Evolutionary conservation across 805 yeast species (phyloP).

Genomic region (Metschnikowia peoriensis): DNA sequence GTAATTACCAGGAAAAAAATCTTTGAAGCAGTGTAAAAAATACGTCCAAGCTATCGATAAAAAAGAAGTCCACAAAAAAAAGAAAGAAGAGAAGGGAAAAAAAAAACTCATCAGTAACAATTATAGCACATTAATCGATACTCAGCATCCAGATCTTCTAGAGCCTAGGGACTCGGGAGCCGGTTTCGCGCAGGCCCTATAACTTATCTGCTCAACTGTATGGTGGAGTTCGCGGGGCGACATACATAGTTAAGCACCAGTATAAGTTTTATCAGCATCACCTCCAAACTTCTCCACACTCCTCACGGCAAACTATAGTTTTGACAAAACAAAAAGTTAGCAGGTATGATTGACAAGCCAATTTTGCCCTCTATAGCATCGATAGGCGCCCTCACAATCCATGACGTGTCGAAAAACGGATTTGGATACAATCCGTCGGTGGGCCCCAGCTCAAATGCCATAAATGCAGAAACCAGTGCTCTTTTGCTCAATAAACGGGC

Average conservation of each 20-base stretch:
- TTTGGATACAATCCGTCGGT: conserved; percentile 46
- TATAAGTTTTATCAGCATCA: too few species aligned
- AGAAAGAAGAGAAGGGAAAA: too few species aligned
- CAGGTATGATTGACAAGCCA: conserved; percentile 17
- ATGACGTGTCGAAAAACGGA: conserved; percentile 22
- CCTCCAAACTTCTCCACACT: not conserved
- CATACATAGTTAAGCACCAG: not conserved
- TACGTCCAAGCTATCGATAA: too few species aligned
- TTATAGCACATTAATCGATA: too few species aligned
- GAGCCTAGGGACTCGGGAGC: not conserved
- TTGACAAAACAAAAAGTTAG: not conserved
- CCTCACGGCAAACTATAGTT: not conserved
- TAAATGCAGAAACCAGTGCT: conserved; percentile 37
- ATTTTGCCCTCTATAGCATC: conserved; percentile 20
- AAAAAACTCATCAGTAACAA: too few species aligned
- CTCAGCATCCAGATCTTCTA: not conserved
- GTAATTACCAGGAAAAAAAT: too few species aligned
- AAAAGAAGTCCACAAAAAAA: too few species aligned
- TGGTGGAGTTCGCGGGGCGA: not conserved
- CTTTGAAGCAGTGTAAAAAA: too few species aligned
- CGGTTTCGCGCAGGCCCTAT: not conserved
- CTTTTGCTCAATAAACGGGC: conserved; percentile 33
- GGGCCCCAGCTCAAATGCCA: conserved; percentile 41
- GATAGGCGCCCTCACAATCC: conserved; percentile 18
- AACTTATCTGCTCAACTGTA: too few species aligned